phyloP scores from a whole-genome alignment of 2,329 filamentous ascomycete genomes.

The Alternaria viburni region DNA sequence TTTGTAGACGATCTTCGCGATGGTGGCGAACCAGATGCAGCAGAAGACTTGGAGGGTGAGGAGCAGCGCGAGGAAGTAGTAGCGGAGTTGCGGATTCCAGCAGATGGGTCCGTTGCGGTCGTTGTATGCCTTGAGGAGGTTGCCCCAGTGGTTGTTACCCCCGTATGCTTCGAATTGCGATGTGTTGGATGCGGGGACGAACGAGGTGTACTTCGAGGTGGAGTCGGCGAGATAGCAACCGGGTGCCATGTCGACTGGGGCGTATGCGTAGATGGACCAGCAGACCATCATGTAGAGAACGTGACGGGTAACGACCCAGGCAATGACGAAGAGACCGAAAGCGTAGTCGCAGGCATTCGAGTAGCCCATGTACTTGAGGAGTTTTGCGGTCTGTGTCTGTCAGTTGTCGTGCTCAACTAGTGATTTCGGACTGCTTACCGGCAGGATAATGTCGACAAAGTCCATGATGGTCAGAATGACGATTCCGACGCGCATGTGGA shows the following conservation, averaged over 20 bases:
- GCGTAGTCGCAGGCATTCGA: slow-evolving; percentile 77
- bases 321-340: slow-evolving; percentile 84
- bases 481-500: slow-evolving; percentile 85
- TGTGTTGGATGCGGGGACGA: slow-evolving; percentile 63
- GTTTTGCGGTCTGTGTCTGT: slow-evolving; percentile 77
- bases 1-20: slow-evolving; percentile 79
- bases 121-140: slow-evolving; percentile 76
- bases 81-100: slow-evolving; percentile 76
- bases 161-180: slow-evolving; percentile 45
- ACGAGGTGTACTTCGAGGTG: slow-evolving; percentile 36
- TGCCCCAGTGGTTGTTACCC: slow-evolving; percentile 54
- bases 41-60: slow-evolving; percentile 80
- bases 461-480: slow-evolving; percentile 93
- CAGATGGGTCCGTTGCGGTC: slow-evolving; percentile 77
- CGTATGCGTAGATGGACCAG: slow-evolving; percentile 78
- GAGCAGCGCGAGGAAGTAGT: slow-evolving; percentile 77
- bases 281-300: slow-evolving; percentile 78
- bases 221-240: slow-evolving; percentile 73
- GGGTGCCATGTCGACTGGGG: slow-evolving; percentile 65
- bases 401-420: neutral
- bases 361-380: slow-evolving; percentile 84
- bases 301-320: slow-evolving; percentile 86
- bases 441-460: slow-evolving; percentile 84
- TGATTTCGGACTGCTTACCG: slow-evolving; percentile 58
- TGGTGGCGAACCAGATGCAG: slow-evolving; percentile 88